phyloP scores from a whole-genome alignment of 1,284 basidiomycete genomes.

The Psilocybe mexicana region DNA sequence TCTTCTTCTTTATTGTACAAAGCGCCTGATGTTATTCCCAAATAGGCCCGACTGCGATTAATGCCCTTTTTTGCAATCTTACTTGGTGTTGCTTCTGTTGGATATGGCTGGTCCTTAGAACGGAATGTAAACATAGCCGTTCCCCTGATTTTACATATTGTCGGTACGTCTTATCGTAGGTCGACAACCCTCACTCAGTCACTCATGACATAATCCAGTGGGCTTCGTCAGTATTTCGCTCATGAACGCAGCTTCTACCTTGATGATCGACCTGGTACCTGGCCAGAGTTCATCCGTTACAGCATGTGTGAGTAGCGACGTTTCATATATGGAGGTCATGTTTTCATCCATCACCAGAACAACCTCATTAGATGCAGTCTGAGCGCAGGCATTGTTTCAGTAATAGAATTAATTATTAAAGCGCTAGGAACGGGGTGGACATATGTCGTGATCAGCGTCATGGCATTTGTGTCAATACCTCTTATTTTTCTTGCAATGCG shows the following conservation, averaged over 20 bases:
- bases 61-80: slow-evolving; percentile 17
- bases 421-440: slow-evolving; percentile 51
- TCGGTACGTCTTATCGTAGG: slow-evolving; percentile 41
- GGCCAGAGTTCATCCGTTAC: slow-evolving; percentile 33
- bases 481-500: slow-evolving; percentile 38
- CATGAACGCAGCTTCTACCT: slow-evolving; percentile 37
- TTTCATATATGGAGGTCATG: not conserved
- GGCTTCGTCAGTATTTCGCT: slow-evolving; percentile 40
- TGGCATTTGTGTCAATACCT: slow-evolving; percentile 39
- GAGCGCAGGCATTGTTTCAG: slow-evolving; percentile 47
- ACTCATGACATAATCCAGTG: slow-evolving; percentile 39
- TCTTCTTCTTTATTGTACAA: not conserved
- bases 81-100: slow-evolving; percentile 40
- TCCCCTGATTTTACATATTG: slow-evolving; percentile 58
- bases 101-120: slow-evolving; percentile 69
- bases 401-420: slow-evolving; percentile 46
- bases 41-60: slow-evolving; percentile 22
- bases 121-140: slow-evolving; percentile 49
- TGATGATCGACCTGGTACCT: slow-evolving; percentile 46
- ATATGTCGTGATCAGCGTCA: slow-evolving; percentile 42
- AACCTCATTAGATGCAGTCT: slow-evolving; percentile 52
- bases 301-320: slow-evolving; percentile 27
- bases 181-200: slow-evolving; percentile 4
- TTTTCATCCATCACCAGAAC: slow-evolving; percentile 32
- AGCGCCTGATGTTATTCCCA: not conserved